Conservation (phyloP, 345 rosid species). For the Iberis pinnata region DNA sequence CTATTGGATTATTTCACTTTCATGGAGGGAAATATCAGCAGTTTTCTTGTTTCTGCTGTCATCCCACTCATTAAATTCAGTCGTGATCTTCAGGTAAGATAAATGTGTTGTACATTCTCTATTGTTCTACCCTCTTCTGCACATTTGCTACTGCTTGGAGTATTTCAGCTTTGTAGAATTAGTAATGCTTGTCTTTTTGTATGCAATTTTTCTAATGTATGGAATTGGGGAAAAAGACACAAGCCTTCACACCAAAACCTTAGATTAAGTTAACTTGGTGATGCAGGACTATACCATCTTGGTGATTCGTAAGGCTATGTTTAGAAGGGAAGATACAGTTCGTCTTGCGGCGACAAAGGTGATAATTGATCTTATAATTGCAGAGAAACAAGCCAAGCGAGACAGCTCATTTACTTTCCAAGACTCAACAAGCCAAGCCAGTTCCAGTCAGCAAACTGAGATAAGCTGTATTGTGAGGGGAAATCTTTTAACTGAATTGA, state of each 20-base stretch:
- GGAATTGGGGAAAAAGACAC: background rate
- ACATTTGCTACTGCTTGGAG: conserved; percentile 3
- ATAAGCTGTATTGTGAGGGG: conserved; percentile 35
- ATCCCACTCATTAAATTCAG: conserved; percentile 64
- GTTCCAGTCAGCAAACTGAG: conserved; percentile 78
- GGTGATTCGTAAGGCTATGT: conserved; percentile 82
- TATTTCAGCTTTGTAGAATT: conserved; percentile 2
- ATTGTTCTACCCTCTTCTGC: background rate
- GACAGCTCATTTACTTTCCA: conserved; percentile 44
- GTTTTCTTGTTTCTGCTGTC: conserved; percentile 50
- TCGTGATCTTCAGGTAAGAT: conserved; percentile 57
- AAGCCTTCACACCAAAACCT: background rate
- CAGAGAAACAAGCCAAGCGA: conserved; percentile 54
- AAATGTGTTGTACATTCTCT: conserved; percentile 8
- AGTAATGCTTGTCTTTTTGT: background rate
- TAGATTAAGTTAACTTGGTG: conserved; percentile 1
- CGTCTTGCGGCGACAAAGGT: conserved; percentile 66
- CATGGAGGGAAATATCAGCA: conserved; percentile 53
- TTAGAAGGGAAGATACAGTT: conserved; percentile 66
- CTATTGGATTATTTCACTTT: conserved; percentile 72
- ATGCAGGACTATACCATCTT: conserved; percentile 61
- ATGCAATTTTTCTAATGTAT: background rate
- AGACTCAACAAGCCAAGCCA: conserved; percentile 89
- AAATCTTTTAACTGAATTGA: conserved; percentile 58
- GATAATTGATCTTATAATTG: conserved; percentile 51